Percentiles rank a stretch among this genome's conserved stretches.
Conservation (phyloP, 208 protist genomes). For the Leishmania gerbilli region DNA sequence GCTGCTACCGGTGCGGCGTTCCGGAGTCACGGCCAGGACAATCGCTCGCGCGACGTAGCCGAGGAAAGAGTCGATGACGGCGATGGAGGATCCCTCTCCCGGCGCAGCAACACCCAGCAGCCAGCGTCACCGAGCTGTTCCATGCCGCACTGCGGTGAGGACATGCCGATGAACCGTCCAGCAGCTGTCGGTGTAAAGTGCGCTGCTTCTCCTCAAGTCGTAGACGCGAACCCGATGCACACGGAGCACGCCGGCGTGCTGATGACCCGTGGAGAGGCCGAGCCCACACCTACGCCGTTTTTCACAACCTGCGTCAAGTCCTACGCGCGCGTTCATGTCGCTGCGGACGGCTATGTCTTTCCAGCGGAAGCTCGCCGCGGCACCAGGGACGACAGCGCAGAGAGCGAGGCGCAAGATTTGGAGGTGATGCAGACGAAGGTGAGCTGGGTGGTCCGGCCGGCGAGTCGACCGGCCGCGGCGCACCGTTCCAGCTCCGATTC, state of each 20-base stretch:
- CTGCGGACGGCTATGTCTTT: conserved; percentile 30
- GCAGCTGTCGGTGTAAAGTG: background rate
- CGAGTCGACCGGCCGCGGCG: background rate
- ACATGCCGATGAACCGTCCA: too few species aligned
- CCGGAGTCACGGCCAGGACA: background rate
- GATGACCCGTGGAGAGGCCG: background rate
- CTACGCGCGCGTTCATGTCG: conserved; percentile 25
- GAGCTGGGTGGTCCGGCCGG: conserved; percentile 42
- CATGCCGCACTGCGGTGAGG: background rate
- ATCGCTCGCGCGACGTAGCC: too few species aligned
- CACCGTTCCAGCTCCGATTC: conserved; percentile 2
- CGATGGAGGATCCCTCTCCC: background rate
- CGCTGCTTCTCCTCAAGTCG: background rate
- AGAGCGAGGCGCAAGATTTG: conserved; percentile 38
- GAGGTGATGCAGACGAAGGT: conserved; percentile 73
- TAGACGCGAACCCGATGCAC: background rate
- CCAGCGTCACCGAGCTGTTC: conserved; percentile 1
- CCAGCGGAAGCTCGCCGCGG: conserved; percentile 16
- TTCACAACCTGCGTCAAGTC: conserved; percentile 29
- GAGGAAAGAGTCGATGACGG: background rate
- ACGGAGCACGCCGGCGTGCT: background rate
- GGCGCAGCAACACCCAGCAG: conserved; percentile 8
- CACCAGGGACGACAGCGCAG: conserved; percentile 14
- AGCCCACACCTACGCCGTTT: conserved; percentile 1
- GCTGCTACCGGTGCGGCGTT: background rate